Evolutionary conservation across 2,329 filamentous ascomycete species (phyloP).

Genomic region (Aspergillus hortae): DNA sequence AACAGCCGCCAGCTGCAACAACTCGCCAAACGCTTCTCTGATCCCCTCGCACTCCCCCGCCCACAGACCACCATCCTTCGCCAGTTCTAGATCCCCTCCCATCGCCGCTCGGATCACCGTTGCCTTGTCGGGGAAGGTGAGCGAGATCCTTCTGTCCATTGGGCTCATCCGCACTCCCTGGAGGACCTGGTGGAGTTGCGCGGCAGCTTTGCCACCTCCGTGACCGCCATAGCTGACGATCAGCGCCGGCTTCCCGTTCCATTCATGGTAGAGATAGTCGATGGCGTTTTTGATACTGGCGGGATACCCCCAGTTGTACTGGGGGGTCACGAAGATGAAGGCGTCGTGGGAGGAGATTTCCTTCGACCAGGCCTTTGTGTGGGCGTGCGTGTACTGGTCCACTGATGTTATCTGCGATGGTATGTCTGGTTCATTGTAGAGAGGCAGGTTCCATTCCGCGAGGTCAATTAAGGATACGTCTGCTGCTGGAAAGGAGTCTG

Average conservation of each 20-base stretch:
- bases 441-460: slow-evolving; percentile 24
- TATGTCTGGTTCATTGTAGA: slow-evolving; percentile 39
- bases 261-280: slow-evolving; percentile 59
- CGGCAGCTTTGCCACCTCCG: slow-evolving; percentile 37
- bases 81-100: slow-evolving; percentile 24
- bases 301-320: slow-evolving; percentile 56
- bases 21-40: neutral
- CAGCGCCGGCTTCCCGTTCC: slow-evolving; percentile 52
- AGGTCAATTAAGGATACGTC: slow-evolving; percentile 8
- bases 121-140: slow-evolving; percentile 11
- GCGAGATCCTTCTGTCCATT: slow-evolving; percentile 20
- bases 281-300: slow-evolving; percentile 60
- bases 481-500: neutral
- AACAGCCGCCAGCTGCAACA: neutral
- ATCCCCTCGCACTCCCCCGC: slow-evolving; percentile 6
- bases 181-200: slow-evolving; percentile 33
- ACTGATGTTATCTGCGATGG: slow-evolving; percentile 31
- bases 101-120: slow-evolving; percentile 15
- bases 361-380: slow-evolving; percentile 36
- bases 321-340: slow-evolving; percentile 43
- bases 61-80: slow-evolving; percentile 3
- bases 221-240: slow-evolving; percentile 55
- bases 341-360: slow-evolving; percentile 32
- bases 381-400: slow-evolving; percentile 32
- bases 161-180: slow-evolving; percentile 34